A percentile compares a stretch with the other conserved stretches of the same genome.
Conservation (phyloP, 169 alveolate species). For the Plasmodium falciparum region DNA sequence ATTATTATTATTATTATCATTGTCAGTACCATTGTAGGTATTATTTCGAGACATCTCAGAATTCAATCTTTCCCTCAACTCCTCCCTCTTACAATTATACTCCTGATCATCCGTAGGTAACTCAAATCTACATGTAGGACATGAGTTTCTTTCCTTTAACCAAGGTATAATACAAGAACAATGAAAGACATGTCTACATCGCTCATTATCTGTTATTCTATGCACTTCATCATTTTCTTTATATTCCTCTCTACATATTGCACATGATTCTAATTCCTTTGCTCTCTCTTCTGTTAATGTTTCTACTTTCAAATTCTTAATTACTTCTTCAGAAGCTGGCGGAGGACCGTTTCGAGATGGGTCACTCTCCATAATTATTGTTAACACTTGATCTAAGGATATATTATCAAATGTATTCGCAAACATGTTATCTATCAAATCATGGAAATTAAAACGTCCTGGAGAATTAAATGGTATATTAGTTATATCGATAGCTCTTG, state of each 20-base stretch:
- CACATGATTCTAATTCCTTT: conserved; percentile 84
- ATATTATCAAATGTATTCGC: conserved; percentile 79
- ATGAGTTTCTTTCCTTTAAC: conserved; percentile 94
- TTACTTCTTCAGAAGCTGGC: conserved; percentile 87
- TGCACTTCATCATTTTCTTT: conserved; percentile 83
- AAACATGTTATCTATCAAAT: conserved; percentile 50
- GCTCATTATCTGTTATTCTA: conserved; percentile 83
- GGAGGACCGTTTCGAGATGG: conserved; percentile 90
- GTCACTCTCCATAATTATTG: conserved; percentile 87
- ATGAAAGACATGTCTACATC: conserved; percentile 95
- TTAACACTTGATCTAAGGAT: conserved; percentile 82
- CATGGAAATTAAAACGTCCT: conserved; percentile 42
- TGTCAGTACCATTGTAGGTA: conserved; percentile 2
- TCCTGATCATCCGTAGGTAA: conserved; percentile 95
- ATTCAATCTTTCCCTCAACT: conserved; percentile 79
- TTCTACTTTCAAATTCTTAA: conserved; percentile 83
- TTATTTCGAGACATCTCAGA: conserved; percentile 80
- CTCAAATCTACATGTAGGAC: conserved; percentile 97
- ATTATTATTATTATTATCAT: not conserved
- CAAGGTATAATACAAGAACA: conserved; percentile 95
- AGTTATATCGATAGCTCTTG: conserved; percentile 67
- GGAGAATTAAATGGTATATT: conserved; percentile 58
- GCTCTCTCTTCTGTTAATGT: conserved; percentile 78
- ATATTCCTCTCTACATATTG: conserved; percentile 89
- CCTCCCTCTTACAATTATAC: conserved; percentile 89